Evolutionary conservation across 1,139 yeast species (phyloP).

Genomic region (Sugiyamaella paludigena): DNA sequence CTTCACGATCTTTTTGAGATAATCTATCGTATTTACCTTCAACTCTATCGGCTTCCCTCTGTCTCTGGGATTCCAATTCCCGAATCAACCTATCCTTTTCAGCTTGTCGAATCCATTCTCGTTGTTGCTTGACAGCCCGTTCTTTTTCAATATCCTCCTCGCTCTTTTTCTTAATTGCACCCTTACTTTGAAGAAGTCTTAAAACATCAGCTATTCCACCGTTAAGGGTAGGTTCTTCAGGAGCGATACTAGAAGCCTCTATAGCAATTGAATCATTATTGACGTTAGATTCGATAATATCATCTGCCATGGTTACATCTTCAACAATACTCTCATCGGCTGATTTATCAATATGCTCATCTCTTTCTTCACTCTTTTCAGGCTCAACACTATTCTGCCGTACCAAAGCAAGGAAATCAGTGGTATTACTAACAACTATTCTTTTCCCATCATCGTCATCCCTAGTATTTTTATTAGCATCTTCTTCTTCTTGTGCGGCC

Average conservation of each 20-base stretch:
- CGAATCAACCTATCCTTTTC: conserved; percentile 27
- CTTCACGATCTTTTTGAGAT: conserved; percentile 37
- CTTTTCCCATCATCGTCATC: conserved; percentile 16
- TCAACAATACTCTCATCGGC: not conserved
- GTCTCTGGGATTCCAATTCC: conserved; percentile 35
- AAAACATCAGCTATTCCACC: conserved; percentile 61
- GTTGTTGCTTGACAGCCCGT: conserved; percentile 28
- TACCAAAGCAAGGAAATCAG: conserved; percentile 24
- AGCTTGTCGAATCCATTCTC: conserved; percentile 31
- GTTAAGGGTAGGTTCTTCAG: conserved; percentile 40
- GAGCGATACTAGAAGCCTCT: conserved; percentile 19
- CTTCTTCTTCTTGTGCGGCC: conserved; percentile 14
- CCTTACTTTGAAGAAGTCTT: conserved; percentile 49
- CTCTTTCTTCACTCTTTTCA: not conserved
- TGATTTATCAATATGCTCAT: not conserved
- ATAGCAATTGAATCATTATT: not conserved
- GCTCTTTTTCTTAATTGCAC: conserved; percentile 37
- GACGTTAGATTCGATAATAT: not conserved
- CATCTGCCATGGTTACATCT: conserved; percentile 1
- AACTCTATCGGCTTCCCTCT: conserved; percentile 35
- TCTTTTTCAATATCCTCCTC: conserved; percentile 26
- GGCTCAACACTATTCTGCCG: conserved; percentile 13
- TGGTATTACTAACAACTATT: conserved; percentile 21
- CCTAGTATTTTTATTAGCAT: conserved; percentile 10
- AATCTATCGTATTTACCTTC: conserved; percentile 34